A percentile compares a stretch with the other conserved stretches of the same genome.
Evolutionary conservation across 2,329 filamentous ascomycete species (phyloP).

Genomic region (Exophiala viscosa): DNA sequence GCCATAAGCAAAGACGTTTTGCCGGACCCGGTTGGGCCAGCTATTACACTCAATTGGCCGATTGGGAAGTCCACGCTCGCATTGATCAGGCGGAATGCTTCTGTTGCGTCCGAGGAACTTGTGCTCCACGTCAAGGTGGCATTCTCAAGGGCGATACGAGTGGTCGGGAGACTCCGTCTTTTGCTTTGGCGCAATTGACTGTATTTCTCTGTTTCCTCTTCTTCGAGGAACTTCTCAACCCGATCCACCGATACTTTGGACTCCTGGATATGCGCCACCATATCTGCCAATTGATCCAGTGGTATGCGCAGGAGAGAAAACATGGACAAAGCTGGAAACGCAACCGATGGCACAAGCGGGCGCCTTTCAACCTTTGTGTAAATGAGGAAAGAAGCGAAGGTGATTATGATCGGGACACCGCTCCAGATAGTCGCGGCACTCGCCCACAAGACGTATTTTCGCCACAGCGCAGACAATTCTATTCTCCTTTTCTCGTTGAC

Average conservation of each 20-base stretch:
- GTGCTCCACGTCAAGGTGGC: slow-evolving; percentile 88
- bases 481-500: slow-evolving; percentile 82
- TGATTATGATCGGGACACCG: slow-evolving; percentile 89
- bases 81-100: slow-evolving; percentile 78
- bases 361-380: slow-evolving; percentile 90
- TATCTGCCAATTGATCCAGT: slow-evolving; percentile 92
- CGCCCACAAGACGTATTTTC: slow-evolving; percentile 87
- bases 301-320: slow-evolving; percentile 92
- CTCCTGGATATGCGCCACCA: slow-evolving; percentile 97
- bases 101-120: slow-evolving; percentile 55
- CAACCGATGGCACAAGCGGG: slow-evolving; percentile 82
- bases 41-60: slow-evolving; percentile 85
- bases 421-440: slow-evolving; percentile 93
- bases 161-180: slow-evolving; percentile 63
- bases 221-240: slow-evolving; percentile 87
- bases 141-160: slow-evolving; percentile 77
- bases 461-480: slow-evolving; percentile 74
- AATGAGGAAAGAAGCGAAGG: slow-evolving; percentile 90
- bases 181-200: slow-evolving; percentile 71
- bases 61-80: slow-evolving; percentile 77
- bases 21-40: slow-evolving; percentile 87
- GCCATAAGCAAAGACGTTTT: slow-evolving; percentile 97
- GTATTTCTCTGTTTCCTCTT: slow-evolving; percentile 96
- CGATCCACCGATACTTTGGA: slow-evolving; percentile 95
- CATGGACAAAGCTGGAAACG: slow-evolving; percentile 92